These are phyloP conservation scores for Lepraria neglecta DNA, from an alignment of 495 filamentous ascomycete genomes.

Conservation along the genomic window DNA sequence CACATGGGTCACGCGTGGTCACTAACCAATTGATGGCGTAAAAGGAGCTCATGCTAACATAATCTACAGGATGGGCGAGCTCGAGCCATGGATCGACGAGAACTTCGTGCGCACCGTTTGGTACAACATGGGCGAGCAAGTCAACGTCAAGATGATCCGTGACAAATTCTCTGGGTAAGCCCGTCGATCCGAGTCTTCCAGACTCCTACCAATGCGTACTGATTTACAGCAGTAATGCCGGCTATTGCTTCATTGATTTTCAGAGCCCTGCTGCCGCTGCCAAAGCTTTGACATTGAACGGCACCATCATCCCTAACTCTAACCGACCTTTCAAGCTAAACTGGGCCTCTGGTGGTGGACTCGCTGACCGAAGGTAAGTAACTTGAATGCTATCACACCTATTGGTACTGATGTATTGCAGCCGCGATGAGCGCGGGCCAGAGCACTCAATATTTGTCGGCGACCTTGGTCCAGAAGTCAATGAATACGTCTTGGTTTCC, in stretches of 20 bases:
- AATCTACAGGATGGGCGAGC: constrained; percentile 83
- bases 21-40: neutral
- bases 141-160: constrained; percentile 99
- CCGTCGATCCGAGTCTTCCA: constrained; percentile 17
- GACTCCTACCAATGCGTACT: constrained; percentile 29
- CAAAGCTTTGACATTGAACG: constrained; percentile 85
- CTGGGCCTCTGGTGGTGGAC: constrained; percentile 95
- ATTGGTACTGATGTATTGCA: constrained; percentile 30
- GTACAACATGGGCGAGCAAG: constrained; percentile 81
- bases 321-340: constrained; percentile 96
- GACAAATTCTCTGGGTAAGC: constrained; percentile 98
- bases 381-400: neutral
- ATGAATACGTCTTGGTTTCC: constrained; percentile 94
- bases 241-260: constrained; percentile 99
- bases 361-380: constrained; percentile 82
- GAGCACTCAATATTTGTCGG: constrained; percentile 98
- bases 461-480: constrained; percentile 95
- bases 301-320: constrained; percentile 87
- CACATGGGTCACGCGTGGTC: neutral
- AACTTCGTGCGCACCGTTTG: constrained; percentile 94
- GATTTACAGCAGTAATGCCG: constrained; percentile 74
- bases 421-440: constrained; percentile 89
- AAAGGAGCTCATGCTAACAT: constrained; percentile 18
- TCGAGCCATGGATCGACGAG: constrained; percentile 99
- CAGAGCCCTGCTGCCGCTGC: constrained; percentile 72